Base-by-base conservation (phyloP, 2,329 filamentous ascomycete genomes). In the Dactylonectria estremocensis region DNA sequence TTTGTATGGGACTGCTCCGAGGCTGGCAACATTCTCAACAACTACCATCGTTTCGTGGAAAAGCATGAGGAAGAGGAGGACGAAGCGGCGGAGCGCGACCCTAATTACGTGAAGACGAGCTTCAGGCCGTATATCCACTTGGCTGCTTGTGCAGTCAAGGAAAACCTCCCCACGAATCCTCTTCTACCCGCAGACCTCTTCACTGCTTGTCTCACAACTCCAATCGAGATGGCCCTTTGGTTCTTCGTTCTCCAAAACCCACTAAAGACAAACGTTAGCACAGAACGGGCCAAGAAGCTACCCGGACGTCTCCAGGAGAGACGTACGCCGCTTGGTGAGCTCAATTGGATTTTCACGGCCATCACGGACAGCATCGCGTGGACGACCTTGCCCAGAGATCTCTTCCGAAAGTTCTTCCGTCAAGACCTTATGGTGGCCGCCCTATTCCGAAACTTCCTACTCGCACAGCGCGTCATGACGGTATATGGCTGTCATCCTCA, bases 341-440 rank as follows among this genome's bases (percentile, higher is more conserved):
- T 99, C 14, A 99, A 99, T 77, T 99, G 96, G 96, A 99, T 99
- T 40, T 98, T 99, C 78, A 99, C 96, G 1, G 96, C 96, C 61
- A 98, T 99, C 72, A 99, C 96, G 0, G 96, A 99, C 79, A 98
- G 95, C 1, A 99, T 99, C 76, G 96, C 96, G 0, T 99, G 96
- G 96, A 98, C 97, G 35, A 97, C 94, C 5, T 84, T 99, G 4
- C 94, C 95, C 3, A 92, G 95, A 52, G 90, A 95, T 20, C 84
- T 98, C 11, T 99, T 99, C 83, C 95, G 97, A 81, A 97, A 97
- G 80, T 93, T 98, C 67, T 99, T 99, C 81, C 87, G 96, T 48
- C 96, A 99, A 80, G 96, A 99, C 80, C 87, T 99, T 13, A 98
- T 99, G 95, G 96, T 99, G n/a, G 96, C 96, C 13, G 96, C 96